Evolutionary conservation across 352 stramenopile genomes (phyloP).

Genomic region (Peronospora farinosa): DNA sequence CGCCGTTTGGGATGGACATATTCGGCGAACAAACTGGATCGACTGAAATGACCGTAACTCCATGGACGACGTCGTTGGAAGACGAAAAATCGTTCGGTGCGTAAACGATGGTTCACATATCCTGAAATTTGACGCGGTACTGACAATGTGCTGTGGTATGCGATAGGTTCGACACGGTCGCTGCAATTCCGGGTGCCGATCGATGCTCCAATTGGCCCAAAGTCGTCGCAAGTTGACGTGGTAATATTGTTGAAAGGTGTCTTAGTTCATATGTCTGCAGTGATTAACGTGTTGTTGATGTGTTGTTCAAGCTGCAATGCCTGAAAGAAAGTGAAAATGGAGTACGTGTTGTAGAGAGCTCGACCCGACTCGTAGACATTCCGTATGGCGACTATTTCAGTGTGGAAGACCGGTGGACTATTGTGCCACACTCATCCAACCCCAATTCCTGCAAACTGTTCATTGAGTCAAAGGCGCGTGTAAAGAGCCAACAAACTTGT

Average conservation of each 20-base stretch:
- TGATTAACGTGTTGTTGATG: slow-evolving; percentile 5
- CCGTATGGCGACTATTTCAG: slow-evolving; percentile 86
- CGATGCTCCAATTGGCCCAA: slow-evolving; percentile 74
- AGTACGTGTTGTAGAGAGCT: slow-evolving; percentile 59
- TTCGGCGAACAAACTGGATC: slow-evolving; percentile 55
- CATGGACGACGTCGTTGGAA: slow-evolving; percentile 49
- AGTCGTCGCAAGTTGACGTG: slow-evolving; percentile 75
- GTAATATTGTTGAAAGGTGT: slow-evolving; percentile 21
- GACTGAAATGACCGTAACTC: slow-evolving; percentile 68
- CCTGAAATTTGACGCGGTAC: not conserved
- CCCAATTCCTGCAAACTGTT: slow-evolving; percentile 48
- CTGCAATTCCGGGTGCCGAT: slow-evolving; percentile 73
- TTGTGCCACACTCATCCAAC: slow-evolving; percentile 43
- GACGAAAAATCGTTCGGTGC: slow-evolving; percentile 38
- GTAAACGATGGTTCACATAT: not conserved
- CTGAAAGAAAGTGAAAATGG: slow-evolving; percentile 40
- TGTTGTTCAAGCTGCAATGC: slow-evolving; percentile 45
- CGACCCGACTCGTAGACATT: slow-evolving; percentile 75
- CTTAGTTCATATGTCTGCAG: not conserved
- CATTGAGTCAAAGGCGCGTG: slow-evolving; percentile 66
- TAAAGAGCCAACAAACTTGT: not conserved
- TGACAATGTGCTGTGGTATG: not conserved
- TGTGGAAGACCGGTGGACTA: slow-evolving; percentile 76
- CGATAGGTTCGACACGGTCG: slow-evolving; percentile 50
- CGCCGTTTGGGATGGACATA: slow-evolving; percentile 59